These are phyloP conservation scores for Anethum foeniculum DNA, from an alignment of 140 eudicot genomes.

Conservation along the genomic window DNA sequence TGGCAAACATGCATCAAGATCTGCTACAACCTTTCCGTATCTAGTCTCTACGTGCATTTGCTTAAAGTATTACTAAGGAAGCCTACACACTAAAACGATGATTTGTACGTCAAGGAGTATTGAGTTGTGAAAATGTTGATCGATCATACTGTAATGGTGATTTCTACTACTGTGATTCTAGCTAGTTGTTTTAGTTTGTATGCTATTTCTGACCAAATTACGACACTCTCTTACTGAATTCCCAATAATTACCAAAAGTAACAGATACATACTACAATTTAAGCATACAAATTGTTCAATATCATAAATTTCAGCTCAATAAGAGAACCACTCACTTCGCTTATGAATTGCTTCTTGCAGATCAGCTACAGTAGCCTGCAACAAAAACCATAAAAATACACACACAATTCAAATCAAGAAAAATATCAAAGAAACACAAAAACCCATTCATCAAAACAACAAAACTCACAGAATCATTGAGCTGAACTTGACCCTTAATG, in stretches of 20 bases:
- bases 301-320: not conserved
- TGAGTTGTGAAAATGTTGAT: not conserved
- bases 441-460: conserved; percentile 1
- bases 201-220: too few species aligned
- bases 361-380: conserved; percentile 94
- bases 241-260: not conserved
- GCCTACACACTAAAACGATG: not conserved
- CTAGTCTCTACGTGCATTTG: not conserved
- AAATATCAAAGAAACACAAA: not conserved
- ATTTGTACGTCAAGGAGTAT: not conserved
- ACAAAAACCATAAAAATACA: conserved; percentile 4
- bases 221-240: too few species aligned
- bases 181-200: too few species aligned
- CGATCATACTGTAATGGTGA: not conserved
- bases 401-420: conserved; percentile 1
- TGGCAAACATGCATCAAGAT: not conserved
- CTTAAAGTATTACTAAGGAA: too few species aligned
- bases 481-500: conserved; percentile 75
- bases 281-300: not conserved
- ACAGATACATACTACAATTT: not conserved
- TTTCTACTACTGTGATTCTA: too few species aligned
- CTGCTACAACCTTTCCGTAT: not conserved
- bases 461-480: conserved; percentile 57
- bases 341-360: conserved; percentile 93
- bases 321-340: conserved; percentile 42